These are phyloP conservation scores for Lipomyces yarrowii DNA, from an alignment of 1,139 yeast species.

Conservation along the genomic window DNA sequence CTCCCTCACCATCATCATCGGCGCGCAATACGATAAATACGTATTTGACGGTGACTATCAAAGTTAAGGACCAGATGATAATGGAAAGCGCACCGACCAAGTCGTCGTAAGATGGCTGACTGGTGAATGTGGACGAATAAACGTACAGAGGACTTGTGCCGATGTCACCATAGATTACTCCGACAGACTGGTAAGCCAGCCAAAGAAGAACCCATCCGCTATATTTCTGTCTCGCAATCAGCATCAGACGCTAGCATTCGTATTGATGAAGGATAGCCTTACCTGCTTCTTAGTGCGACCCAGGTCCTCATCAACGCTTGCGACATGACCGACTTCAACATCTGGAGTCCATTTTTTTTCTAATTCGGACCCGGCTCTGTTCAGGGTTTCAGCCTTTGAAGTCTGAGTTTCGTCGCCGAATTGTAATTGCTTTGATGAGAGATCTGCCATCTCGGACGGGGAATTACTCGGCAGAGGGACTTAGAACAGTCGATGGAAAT, in stretches of 20 bases:
- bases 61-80: conserved; percentile 7
- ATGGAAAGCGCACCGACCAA: conserved; percentile 34
- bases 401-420: background rate
- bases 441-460: background rate
- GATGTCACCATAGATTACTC: conserved; percentile 53
- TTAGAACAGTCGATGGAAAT: background rate
- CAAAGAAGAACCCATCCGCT: background rate
- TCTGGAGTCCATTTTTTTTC: background rate
- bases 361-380: background rate
- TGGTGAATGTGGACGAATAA: conserved; percentile 48
- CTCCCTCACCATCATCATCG: conserved; percentile 57
- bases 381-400: background rate
- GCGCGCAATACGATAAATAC: conserved; percentile 51
- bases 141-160: conserved; percentile 58
- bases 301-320: background rate
- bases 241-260: background rate
- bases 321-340: background rate
- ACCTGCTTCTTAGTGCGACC: background rate
- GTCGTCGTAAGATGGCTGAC: conserved; percentile 40
- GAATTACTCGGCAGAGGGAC: background rate
- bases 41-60: conserved; percentile 52
- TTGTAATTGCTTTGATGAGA: background rate
- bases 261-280: no score
- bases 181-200: background rate
- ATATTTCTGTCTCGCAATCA: background rate